A percentile compares a stretch with the other conserved stretches of the same genome.
Evolutionary conservation across 805 yeast species (phyloP).

Genomic region (Metschnikowia sp.): DNA sequence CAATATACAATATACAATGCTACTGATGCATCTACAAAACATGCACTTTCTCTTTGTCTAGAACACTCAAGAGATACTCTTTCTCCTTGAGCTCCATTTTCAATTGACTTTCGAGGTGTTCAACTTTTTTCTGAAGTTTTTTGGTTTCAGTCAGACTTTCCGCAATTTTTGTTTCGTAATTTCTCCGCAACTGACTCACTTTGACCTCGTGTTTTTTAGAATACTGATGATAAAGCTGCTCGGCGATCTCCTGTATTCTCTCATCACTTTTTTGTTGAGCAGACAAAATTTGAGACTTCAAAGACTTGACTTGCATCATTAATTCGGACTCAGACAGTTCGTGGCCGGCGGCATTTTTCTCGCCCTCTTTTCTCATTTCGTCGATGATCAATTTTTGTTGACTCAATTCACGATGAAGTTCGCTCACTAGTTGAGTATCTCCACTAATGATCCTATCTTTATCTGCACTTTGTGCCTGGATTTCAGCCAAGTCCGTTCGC

Average conservation of each 20-base stretch:
- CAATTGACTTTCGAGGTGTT: slow-evolving; percentile 40
- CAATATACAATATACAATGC: background rate
- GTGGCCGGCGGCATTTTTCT: background rate
- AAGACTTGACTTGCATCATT: slow-evolving; percentile 18
- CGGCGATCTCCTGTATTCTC: slow-evolving; percentile 60
- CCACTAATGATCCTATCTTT: slow-evolving; percentile 32
- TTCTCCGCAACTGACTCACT: slow-evolving; percentile 48
- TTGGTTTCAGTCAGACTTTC: slow-evolving; percentile 42
- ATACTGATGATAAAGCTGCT: slow-evolving; percentile 68
- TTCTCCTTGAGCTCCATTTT: slow-evolving; percentile 37
- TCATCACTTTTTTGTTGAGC: slow-evolving; percentile 51
- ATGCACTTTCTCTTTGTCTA: slow-evolving; percentile 7
- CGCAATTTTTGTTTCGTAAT: slow-evolving; percentile 34
- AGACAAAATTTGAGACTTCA: slow-evolving; percentile 25
- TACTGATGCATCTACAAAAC: background rate
- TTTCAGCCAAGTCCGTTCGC: background rate
- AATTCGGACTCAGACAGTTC: slow-evolving; percentile 8
- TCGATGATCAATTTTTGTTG: slow-evolving; percentile 16
- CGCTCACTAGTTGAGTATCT: slow-evolving; percentile 28
- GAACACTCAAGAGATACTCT: slow-evolving; percentile 11
- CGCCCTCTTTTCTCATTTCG: slow-evolving; percentile 5
- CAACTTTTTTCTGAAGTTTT: slow-evolving; percentile 48
- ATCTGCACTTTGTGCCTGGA: slow-evolving; percentile 11
- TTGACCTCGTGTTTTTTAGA: slow-evolving; percentile 75
- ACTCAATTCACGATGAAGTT: slow-evolving; percentile 25